Evolutionary conservation across 129 eudicot species (phyloP), one percentile per base, ranked within the genome.

Genomic region (Mikania micrantha): DNA sequence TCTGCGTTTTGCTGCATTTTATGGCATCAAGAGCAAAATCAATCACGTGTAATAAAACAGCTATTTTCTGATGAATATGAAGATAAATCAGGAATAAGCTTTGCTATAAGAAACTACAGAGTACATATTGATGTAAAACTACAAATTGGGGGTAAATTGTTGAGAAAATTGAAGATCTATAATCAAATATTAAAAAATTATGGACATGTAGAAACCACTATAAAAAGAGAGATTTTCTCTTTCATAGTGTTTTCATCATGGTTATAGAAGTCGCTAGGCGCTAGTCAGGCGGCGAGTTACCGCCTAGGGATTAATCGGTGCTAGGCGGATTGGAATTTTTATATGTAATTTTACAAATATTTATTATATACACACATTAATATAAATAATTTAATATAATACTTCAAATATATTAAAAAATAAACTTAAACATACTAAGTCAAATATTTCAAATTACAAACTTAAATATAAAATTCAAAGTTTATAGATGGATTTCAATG

Each of bases 1-100:
- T 84, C 83, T 88, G 65, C 79, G 53, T 75, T 80, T 88, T 60
- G 82, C 98, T 92, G 96, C 81, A 71, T 50, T 72, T 1, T 22
- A 42, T 66, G 9, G 57, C 29, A 58, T 19, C 58, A 69, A 50
- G 40, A 66, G 31, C 50, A 74, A 41, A 60, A 3, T 41, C 34
- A 4, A 67, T 67, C 44, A 36, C 16, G 19, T 8, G 36, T 38
- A 64, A 64, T 32, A 32, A 44, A n/a, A n/a, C n/a, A n/a, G n/a
- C n/a, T n/a, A n/a, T n/a, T n/a, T n/a, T n/a, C n/a, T n/a, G 28
- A 65, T 27, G 58, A 10, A 28, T 3, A 4, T 45, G 45, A 49
- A 45, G 36, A 16, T 70, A 36, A n/a, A 7, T 52, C 44, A 44
- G 24, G 27, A 16, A 54, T 7, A 70, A 19, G 24, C 6, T 22